These are phyloP conservation scores for Mortierella sp. DNA, from an alignment of 371 early-diverging fungal species.

Conservation along the genomic window DNA sequence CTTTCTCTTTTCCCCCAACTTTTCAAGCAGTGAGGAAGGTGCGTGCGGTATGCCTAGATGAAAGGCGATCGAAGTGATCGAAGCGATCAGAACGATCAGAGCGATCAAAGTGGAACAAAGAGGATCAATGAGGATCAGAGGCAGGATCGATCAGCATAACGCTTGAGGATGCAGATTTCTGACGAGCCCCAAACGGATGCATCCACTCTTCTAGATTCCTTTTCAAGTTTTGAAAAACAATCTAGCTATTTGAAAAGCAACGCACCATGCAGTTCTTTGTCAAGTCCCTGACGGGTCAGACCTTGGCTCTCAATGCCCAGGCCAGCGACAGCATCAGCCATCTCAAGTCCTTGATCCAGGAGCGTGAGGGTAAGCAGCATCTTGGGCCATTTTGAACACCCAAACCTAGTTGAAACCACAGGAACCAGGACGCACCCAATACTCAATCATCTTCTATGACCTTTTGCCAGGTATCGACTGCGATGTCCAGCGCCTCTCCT, in stretches of 20 bases:
- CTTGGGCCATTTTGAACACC: background rate
- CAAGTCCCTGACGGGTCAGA: slow-evolving; percentile 82
- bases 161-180: too few species aligned
- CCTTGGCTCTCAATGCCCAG: slow-evolving; percentile 85
- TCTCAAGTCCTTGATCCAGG: slow-evolving; percentile 90
- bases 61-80: background rate
- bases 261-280: slow-evolving; percentile 87
- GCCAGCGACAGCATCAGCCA: slow-evolving; percentile 78
- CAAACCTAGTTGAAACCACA: too few species aligned
- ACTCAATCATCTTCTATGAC: too few species aligned
- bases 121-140: background rate
- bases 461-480: slow-evolving; percentile 79
- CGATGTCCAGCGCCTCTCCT: slow-evolving; percentile 93
- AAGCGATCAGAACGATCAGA: too few species aligned
- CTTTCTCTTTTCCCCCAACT: slow-evolving; percentile 45
- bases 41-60: background rate
- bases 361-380: slow-evolving; percentile 77
- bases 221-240: slow-evolving; percentile 54
- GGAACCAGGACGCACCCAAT: too few species aligned
- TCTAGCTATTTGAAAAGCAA: slow-evolving; percentile 54
- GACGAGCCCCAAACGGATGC: too few species aligned
- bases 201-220: slow-evolving; percentile 36
- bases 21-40: slow-evolving; percentile 58
- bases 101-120: too few species aligned
- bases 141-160: too few species aligned